Percentiles rank a stretch among this genome's conserved stretches.
phyloP scores from a whole-genome alignment of 1,284 basidiomycete genomes.

The Retiboletus flavoniger region DNA sequence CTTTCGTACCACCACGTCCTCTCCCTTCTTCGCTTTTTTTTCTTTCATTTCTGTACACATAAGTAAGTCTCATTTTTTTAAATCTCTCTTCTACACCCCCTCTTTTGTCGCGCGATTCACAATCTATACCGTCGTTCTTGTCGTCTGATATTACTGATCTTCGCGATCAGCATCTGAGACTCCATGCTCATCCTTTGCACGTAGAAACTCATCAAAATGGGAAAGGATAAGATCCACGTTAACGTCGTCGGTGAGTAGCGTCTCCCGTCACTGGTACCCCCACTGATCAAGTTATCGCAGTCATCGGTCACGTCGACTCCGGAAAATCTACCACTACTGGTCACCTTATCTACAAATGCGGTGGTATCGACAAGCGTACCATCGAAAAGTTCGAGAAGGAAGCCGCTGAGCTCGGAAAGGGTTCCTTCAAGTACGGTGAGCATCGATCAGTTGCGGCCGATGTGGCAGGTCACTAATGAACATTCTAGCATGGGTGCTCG shows the following conservation, averaged over 20 bases:
- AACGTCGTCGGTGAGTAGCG: slow-evolving; percentile 83
- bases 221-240: slow-evolving; percentile 87
- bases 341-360: slow-evolving; percentile 99
- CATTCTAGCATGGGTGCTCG: slow-evolving; percentile 91
- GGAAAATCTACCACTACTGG: slow-evolving; percentile 99
- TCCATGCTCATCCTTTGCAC: slow-evolving; percentile 27
- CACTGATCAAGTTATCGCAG: slow-evolving; percentile 48
- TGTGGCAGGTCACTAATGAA: slow-evolving; percentile 22
- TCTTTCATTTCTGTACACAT: slow-evolving; percentile 39
- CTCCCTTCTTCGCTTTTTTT: slow-evolving; percentile 39
- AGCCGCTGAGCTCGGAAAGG: slow-evolving; percentile 99
- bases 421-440: slow-evolving; percentile 97
- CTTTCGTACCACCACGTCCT: slow-evolving; percentile 53
- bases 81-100: slow-evolving; percentile 1
- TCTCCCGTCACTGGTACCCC: slow-evolving; percentile 2
- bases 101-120: background rate
- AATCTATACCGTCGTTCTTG: slow-evolving; percentile 16
- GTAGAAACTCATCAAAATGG: slow-evolving; percentile 70
- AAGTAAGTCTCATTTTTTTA: slow-evolving; percentile 41
- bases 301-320: slow-evolving; percentile 97
- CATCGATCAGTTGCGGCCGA: slow-evolving; percentile 22
- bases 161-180: slow-evolving; percentile 25
- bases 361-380: slow-evolving; percentile 99
- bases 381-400: slow-evolving; percentile 99
- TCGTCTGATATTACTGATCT: slow-evolving; percentile 27